Evolutionary conservation across 495 filamentous ascomycete genomes (phyloP), one percentile per base, ranked within the genome.

Genomic region (Sordaria brevicollis): DNA sequence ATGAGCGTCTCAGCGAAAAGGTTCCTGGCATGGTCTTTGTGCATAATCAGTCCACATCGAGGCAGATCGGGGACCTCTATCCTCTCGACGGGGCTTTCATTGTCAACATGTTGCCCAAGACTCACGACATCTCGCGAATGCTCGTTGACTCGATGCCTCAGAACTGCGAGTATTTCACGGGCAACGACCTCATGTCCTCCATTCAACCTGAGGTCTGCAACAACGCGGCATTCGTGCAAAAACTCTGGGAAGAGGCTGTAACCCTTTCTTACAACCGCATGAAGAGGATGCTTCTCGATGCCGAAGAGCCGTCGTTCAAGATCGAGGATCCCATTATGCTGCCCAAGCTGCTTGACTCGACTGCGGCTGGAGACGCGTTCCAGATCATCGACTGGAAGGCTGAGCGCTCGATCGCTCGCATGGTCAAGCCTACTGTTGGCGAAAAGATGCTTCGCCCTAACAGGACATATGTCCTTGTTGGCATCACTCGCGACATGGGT

Each of bases 401-500:
- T 0, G 70, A 83, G 33, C 73, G 81, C 0, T 67, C 66, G 1
- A 68, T 75, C 6, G 21, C 69, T 0, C 67, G 74, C 13, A 68
- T 71, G 15, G 66, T 76, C 35, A 72, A 73, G 62, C 72, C 75
- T 7, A 33, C 69, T 1, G 65, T 54, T 4, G 68, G 38, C n/a
- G 71, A 71, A 1, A 25, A 67, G 2, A 66, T 80, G 21, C 78
- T 86, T 37, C 70, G 67, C 8, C 54, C 76, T 0, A 67, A 83
- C 71, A 85, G 81, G 72, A 86, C 88, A 0, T 91, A 91, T 71
- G 76, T 85, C 37, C 76, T 91, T 0, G 76, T 87, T 21, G 89
- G 89, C 5, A 72, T 90, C 11, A 87, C 86, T 1, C 83, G 86
- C 19, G 83, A 85, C 34, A 79, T 90, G 4, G 89, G 87, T 17